Evolutionary conservation across 2,329 filamentous ascomycete genomes (phyloP).

Genomic region (Fusarium cyanostomum): DNA sequence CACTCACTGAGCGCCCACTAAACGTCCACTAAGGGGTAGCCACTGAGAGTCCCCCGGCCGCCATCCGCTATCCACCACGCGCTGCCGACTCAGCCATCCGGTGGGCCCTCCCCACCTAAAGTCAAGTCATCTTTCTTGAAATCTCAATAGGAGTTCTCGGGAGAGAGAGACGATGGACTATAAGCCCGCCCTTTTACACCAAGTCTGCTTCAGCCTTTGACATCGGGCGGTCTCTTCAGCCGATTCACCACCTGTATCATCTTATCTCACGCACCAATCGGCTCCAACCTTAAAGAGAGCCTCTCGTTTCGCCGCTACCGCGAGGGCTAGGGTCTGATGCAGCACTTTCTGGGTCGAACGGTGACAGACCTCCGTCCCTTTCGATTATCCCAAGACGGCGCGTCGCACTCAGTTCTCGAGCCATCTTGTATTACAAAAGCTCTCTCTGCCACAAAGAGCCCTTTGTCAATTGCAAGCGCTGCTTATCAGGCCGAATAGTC

Average conservation of each 20-base stretch:
- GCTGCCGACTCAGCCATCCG: slow-evolving; percentile 28
- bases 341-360: slow-evolving; percentile 30
- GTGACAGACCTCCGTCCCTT: slow-evolving; percentile 38
- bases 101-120: slow-evolving; percentile 28
- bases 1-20: slow-evolving; percentile 10
- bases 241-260: slow-evolving; percentile 27
- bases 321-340: slow-evolving; percentile 32
- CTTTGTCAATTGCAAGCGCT: slow-evolving; percentile 3
- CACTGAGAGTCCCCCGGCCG: slow-evolving; percentile 1
- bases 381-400: slow-evolving; percentile 35
- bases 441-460: slow-evolving; percentile 1
- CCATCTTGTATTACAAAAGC: neutral
- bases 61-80: slow-evolving; percentile 30
- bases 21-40: slow-evolving; percentile 12
- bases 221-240: slow-evolving; percentile 9
- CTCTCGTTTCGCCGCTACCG: neutral
- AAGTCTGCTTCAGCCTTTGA: slow-evolving; percentile 8
- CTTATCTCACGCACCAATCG: slow-evolving; percentile 8
- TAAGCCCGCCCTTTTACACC: slow-evolving; percentile 15
- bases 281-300: slow-evolving; percentile 23
- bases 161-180: slow-evolving; percentile 26
- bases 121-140: slow-evolving; percentile 20
- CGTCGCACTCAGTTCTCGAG: slow-evolving; percentile 35
- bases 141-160: slow-evolving; percentile 33
- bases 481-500: slow-evolving; percentile 13